Conservation (phyloP, 495 filamentous ascomycete genomes). For the Friedmanniomyces simplex region DNA sequence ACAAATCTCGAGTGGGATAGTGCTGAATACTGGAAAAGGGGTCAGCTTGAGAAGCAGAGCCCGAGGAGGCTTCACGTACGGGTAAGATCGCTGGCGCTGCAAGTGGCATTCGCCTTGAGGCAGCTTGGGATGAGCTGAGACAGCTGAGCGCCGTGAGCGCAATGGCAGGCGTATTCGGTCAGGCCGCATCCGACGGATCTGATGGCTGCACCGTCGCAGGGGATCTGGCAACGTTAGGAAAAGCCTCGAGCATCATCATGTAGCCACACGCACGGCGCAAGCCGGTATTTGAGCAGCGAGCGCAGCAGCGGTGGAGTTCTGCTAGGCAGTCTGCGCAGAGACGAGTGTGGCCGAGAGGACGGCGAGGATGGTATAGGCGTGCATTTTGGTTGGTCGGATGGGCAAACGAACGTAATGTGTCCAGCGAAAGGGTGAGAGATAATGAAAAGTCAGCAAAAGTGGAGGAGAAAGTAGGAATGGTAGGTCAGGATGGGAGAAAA, state of each 20-base stretch:
- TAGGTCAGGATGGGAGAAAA: neutral
- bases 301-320: neutral
- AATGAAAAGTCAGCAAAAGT: too few relatives aligned
- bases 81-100: neutral
- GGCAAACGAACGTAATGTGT: neutral
- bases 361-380: neutral
- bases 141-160: conserved; percentile 1
- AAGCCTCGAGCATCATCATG: neutral
- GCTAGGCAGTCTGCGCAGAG: conserved; percentile 1
- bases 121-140: neutral
- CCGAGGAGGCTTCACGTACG: neutral
- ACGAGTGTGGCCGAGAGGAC: neutral
- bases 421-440: neutral
- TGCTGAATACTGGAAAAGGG: neutral
- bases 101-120: conserved; percentile 8
- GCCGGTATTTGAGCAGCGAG: conserved; percentile 5
- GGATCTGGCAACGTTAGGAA: neutral
- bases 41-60: neutral
- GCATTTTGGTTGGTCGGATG: neutral
- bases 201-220: conserved; percentile 5
- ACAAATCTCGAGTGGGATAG: conserved; percentile 2
- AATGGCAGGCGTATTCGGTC: conserved; percentile 15
- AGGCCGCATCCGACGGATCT: neutral
- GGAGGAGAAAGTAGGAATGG: neutral
- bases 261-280: neutral